Percentiles rank a stretch among this genome's conserved stretches.
phyloP scores from a whole-genome alignment of 257 asterid species.

The Primulina eburnea region DNA sequence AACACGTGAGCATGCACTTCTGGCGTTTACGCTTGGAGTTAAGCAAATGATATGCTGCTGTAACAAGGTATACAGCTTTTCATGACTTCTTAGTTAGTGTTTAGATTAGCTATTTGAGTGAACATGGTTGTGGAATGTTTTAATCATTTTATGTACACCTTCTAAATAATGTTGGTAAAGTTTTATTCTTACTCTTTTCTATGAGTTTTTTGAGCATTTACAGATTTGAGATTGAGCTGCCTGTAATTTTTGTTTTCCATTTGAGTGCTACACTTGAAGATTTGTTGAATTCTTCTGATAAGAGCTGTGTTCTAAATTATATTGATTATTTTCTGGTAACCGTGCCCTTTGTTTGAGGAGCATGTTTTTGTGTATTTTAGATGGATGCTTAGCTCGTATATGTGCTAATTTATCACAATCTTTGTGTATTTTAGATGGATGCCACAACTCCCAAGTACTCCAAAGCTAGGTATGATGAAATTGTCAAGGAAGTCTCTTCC shows the following conservation, averaged over 20 bases:
- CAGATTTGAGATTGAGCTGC: not conserved
- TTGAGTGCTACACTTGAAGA: not conserved
- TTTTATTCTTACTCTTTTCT: not conserved
- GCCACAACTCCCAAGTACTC: constrained; percentile 49
- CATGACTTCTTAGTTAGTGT: too few species aligned
- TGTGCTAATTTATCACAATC: not conserved
- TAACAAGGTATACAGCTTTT: constrained; percentile 42
- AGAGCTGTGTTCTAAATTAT: too few species aligned
- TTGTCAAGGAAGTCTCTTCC: constrained; percentile 46
- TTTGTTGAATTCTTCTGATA: not conserved
- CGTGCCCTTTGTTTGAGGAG: not conserved
- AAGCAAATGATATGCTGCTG: constrained; percentile 81
- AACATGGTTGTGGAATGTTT: not conserved
- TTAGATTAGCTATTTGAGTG: not conserved
- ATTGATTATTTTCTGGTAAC: not conserved
- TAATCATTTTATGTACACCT: not conserved
- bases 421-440: constrained; percentile 34
- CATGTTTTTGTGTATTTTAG: not conserved
- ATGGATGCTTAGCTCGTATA: not conserved
- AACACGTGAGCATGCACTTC: constrained; percentile 81
- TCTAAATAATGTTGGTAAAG: too few species aligned
- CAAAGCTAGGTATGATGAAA: constrained; percentile 45
- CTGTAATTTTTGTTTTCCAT: not conserved
- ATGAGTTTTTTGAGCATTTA: not conserved
- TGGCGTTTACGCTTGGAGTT: constrained; percentile 82